These are phyloP conservation scores for Schwanniomyces vanrijiae DNA, from an alignment of 805 yeast species.

Conservation along the genomic window DNA sequence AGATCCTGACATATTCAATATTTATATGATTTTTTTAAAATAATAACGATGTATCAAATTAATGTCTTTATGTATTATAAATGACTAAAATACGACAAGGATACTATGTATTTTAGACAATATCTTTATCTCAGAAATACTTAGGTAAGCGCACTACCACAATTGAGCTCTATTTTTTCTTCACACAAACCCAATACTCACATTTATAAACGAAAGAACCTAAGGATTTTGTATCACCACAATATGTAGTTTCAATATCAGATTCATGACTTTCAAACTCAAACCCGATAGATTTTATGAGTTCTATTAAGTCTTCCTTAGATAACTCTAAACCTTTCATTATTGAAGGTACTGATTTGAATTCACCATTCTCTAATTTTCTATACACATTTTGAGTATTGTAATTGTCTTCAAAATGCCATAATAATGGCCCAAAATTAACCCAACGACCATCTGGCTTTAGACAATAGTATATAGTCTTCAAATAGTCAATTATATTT, in stretches of 20 bases:
- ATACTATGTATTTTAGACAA: background rate
- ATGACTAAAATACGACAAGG: background rate
- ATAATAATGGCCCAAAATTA: conserved; percentile 66
- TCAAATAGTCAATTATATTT: conserved; percentile 57
- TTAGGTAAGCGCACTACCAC: background rate
- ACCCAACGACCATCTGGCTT: conserved; percentile 54
- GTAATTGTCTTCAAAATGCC: conserved; percentile 67
- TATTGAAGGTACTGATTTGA: conserved; percentile 30
- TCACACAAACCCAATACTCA: conserved; percentile 66
- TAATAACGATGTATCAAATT: background rate
- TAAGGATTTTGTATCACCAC: conserved; percentile 48
- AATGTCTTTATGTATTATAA: background rate
- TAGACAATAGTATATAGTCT: conserved; percentile 47
- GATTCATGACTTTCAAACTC: conserved; percentile 43
- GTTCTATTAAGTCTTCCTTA: conserved; percentile 50
- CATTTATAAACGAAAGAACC: conserved; percentile 61
- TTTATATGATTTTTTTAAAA: background rate
- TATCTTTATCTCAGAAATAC: background rate
- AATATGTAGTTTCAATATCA: conserved; percentile 50
- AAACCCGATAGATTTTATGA: conserved; percentile 53
- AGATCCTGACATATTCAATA: conserved; percentile 32
- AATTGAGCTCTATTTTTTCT: conserved; percentile 6
- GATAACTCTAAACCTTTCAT: conserved; percentile 60
- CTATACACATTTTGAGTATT: conserved; percentile 19
- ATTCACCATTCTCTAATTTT: conserved; percentile 19